phyloP scores from a whole-genome alignment of 177 flowering plant species.

The Vitis hybrid region DNA sequence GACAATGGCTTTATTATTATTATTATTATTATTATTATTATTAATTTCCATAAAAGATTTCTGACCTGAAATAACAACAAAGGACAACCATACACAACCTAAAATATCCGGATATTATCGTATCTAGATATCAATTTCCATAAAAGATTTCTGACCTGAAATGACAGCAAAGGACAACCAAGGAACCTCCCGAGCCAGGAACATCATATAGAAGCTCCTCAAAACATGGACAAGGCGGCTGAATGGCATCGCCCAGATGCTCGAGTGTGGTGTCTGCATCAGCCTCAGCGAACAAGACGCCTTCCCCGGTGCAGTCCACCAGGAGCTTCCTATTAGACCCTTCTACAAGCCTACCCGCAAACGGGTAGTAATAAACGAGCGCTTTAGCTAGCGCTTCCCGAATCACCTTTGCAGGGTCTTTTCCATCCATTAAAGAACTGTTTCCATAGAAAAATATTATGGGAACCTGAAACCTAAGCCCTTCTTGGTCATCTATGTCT shows the following conservation, averaged over 20 bases:
- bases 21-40: too few species aligned
- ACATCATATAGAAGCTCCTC: slow-evolving; percentile 20
- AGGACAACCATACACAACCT: slow-evolving; percentile 6
- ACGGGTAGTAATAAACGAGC: slow-evolving; percentile 26
- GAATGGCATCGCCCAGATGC: slow-evolving; percentile 16
- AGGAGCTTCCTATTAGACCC: slow-evolving; percentile 13
- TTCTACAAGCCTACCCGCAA: slow-evolving; percentile 27
- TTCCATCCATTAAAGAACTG: background rate
- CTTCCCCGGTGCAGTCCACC: slow-evolving; percentile 30
- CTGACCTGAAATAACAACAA: slow-evolving; percentile 26
- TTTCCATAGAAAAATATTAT: slow-evolving; percentile 1
- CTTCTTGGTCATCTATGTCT: slow-evolving; percentile 21
- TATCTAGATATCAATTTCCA: too few species aligned
- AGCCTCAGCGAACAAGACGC: slow-evolving; percentile 30
- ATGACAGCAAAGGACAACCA: slow-evolving; percentile 19
- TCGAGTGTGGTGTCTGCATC: slow-evolving; percentile 25
- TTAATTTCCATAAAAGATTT: background rate
- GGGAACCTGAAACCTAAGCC: slow-evolving; percentile 12
- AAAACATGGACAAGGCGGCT: slow-evolving; percentile 19
- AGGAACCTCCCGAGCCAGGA: slow-evolving; percentile 19
- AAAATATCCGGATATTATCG: too few species aligned
- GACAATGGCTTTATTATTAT: too few species aligned
- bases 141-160: slow-evolving; percentile 22
- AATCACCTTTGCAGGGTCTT: slow-evolving; percentile 21
- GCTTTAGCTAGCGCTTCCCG: slow-evolving; percentile 14